These are phyloP conservation scores for Cryptosporidium tyzzeri DNA, from an alignment of 169 alveolate species.

Conservation along the genomic window DNA sequence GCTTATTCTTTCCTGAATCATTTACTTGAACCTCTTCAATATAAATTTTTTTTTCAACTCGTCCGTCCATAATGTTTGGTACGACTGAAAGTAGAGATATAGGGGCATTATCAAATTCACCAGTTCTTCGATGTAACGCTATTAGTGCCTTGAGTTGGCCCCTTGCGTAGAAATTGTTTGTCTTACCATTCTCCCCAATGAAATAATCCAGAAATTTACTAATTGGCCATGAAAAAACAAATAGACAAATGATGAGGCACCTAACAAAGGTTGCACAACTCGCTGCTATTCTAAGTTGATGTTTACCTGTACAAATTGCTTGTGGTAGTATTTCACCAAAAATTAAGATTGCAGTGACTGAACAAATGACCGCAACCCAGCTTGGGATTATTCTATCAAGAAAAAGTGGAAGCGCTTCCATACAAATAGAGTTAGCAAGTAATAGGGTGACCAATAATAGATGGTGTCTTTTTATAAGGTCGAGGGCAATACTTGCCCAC, in stretches of 20 bases:
- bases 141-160: slow-evolving; percentile 75
- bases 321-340: slow-evolving; percentile 95
- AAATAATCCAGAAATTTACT: slow-evolving; percentile 86
- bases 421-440: slow-evolving; percentile 89
- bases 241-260: slow-evolving; percentile 80
- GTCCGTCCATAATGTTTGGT: slow-evolving; percentile 2
- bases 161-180: slow-evolving; percentile 77
- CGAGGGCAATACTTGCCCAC: slow-evolving; percentile 81
- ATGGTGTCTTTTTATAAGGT: slow-evolving; percentile 87
- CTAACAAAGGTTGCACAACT: slow-evolving; percentile 85
- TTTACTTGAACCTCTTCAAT: not conserved
- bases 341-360: slow-evolving; percentile 88
- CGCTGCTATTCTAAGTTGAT: slow-evolving; percentile 90
- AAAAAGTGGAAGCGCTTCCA: slow-evolving; percentile 94
- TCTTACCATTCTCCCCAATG: slow-evolving; percentile 85
- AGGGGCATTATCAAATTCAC: slow-evolving; percentile 26
- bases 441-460: slow-evolving; percentile 89
- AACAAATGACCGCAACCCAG: slow-evolving; percentile 85
- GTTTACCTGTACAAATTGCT: slow-evolving; percentile 94
- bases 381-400: slow-evolving; percentile 90
- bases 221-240: slow-evolving; percentile 86
- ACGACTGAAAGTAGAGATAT: slow-evolving; percentile 55
- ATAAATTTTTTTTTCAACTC: not conserved
- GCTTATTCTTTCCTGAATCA: not conserved
- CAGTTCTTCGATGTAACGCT: slow-evolving; percentile 74